phyloP scores from a whole-genome alignment of 169 alveolate genomes.

The Theileria orientalis region DNA sequence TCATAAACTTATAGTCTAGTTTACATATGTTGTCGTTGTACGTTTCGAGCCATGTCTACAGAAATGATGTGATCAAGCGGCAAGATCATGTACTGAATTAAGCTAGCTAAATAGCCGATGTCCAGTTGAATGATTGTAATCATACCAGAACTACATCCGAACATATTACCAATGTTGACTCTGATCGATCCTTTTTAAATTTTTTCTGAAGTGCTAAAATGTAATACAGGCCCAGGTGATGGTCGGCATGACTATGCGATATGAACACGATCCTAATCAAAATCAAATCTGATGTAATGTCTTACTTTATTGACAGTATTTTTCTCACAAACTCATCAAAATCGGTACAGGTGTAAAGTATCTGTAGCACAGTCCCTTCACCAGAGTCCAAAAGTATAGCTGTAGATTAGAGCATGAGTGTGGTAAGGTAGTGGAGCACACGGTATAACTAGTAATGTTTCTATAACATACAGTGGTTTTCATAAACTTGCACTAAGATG shows the following conservation, averaged over 20 bases:
- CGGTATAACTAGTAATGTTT: not conserved
- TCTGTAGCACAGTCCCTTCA: conserved; percentile 87
- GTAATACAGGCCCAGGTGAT: conserved; percentile 77
- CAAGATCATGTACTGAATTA: too few relatives aligned
- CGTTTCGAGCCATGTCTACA: not conserved
- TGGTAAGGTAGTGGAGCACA: too few relatives aligned
- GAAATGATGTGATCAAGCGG: too few relatives aligned
- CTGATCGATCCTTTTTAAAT: not conserved
- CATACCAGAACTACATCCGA: not conserved
- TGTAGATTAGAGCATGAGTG: conserved; percentile 35
- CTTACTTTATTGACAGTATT: conserved; percentile 63
- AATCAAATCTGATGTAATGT: too few relatives aligned
- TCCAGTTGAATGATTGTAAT: not conserved
- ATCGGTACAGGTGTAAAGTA: conserved; percentile 70
- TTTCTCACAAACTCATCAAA: conserved; percentile 53
- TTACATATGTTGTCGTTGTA: conserved; percentile 13
- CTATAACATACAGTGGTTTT: conserved; percentile 18
- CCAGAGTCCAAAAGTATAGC: conserved; percentile 87
- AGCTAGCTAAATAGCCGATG: too few relatives aligned
- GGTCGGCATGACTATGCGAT: conserved; percentile 88
- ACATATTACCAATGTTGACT: not conserved
- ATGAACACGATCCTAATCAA: conserved; percentile 71
- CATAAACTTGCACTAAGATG: conserved; percentile 60
- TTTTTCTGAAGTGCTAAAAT: conserved; percentile 67
- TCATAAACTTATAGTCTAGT: conserved; percentile 5